Evolutionary conservation across 345 rosid species (phyloP), one percentile per base, ranked within the genome.

Genomic region (Triadica sebifera): DNA sequence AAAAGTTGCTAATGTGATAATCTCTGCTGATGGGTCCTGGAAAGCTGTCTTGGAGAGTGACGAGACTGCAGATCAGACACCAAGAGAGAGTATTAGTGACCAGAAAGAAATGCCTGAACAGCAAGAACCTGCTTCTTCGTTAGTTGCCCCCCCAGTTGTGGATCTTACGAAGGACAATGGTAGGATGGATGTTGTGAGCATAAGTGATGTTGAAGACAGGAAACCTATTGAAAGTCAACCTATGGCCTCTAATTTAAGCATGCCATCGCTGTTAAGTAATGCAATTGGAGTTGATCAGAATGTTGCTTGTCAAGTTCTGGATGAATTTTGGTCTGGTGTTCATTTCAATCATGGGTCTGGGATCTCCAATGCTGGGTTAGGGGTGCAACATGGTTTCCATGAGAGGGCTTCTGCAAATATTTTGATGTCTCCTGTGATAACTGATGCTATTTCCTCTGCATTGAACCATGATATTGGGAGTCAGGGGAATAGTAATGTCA

Each of bases 11-110:
- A 90, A 84, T 76, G 96, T 91, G 20, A 85, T 86, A 38, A 88
- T 93, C 77, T 82, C 93, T 69, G 85, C 85, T 64, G 91, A 84
- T 82, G 99, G 99, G 45, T 91, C 98, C 50, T 93, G 97, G 98
- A 90, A 84, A n/a, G n/a, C n/a, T 72, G 78, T 86, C 75, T 64
- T 79, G 79, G 90, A 87, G 77, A 81, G 75, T 68, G 87, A 78
- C 11, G 59, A n/a, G n/a, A n/a, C 77, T 24, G 52, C 47, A 75
- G 83, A 84, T 70, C 78, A 78, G 67, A 75, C 78, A 66, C 75
- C 25, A 58, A 82, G 76, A 67, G 77, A 70, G 69, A 70, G 55
- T 73, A 47, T n/a, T 59, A 56, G 60, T 66, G 24, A 24, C 34
- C 75, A 51, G 69, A 78, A 79, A 62, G 83, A 77, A 56, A 81